Conservation (phyloP, 75 land plant genomes). For the Sequoiadendron giganteum region DNA sequence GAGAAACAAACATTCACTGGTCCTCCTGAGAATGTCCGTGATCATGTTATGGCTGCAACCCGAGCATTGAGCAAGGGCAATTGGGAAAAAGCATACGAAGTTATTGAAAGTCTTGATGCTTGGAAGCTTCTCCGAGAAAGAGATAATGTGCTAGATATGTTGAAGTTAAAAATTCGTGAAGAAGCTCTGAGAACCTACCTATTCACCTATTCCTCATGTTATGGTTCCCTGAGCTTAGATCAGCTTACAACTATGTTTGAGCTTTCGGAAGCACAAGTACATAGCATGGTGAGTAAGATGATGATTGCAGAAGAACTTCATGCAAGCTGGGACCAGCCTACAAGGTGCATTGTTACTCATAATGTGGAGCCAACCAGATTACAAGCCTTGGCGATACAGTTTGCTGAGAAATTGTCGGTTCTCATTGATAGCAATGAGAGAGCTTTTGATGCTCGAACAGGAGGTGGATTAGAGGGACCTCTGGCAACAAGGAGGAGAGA, state of each 20-base stretch:
- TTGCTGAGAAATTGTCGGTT: conserved; percentile 68
- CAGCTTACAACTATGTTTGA: conserved; percentile 65
- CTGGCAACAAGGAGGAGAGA: conserved; percentile 24
- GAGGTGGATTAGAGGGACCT: conserved; percentile 76
- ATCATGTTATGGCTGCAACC: conserved; percentile 88
- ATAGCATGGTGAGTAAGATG: conserved; percentile 88
- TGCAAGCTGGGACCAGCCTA: conserved; percentile 61
- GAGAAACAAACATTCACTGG: conserved; percentile 80
- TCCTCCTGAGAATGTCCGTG: conserved; percentile 88
- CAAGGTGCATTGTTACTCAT: too few relatives aligned
- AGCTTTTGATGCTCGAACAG: conserved; percentile 71
- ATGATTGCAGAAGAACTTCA: conserved; percentile 84
- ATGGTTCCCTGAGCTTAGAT: conserved; percentile 73
- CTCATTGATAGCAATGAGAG: conserved; percentile 86
- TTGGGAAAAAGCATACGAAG: conserved; percentile 71
- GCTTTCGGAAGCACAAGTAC: conserved; percentile 30
- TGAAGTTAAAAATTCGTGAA: conserved; percentile 83
- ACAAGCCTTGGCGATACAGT: conserved; percentile 78
- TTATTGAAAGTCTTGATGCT: conserved; percentile 61
- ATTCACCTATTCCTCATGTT: conserved; percentile 68
- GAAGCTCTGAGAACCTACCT: conserved; percentile 89
- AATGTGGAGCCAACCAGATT: too few relatives aligned
- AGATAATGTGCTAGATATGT: conserved; percentile 69
- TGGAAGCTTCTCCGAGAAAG: conserved; percentile 80
- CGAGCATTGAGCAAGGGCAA: conserved; percentile 70